Percentiles rank a stretch among this genome's conserved stretches.
Conservation (phyloP, 169 alveolate genomes). For the Plasmodium cynomolgi region DNA sequence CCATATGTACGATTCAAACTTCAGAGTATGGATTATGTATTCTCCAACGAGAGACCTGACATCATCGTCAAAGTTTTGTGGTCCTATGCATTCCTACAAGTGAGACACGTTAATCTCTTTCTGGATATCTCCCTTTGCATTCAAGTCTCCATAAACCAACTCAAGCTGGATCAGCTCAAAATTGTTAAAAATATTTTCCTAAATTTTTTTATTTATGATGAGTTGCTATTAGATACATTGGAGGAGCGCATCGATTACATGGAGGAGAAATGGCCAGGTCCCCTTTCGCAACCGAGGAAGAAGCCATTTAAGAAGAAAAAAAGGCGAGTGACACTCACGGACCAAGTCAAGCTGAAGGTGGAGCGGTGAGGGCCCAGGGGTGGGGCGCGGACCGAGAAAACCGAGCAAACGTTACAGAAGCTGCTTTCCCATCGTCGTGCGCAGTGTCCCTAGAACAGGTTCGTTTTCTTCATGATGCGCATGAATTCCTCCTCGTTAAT, state of each 20-base stretch:
- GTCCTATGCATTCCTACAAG: slow-evolving; percentile 50
- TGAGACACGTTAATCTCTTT: slow-evolving; percentile 36
- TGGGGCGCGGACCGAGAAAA: no score
- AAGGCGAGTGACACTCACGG: slow-evolving; percentile 35
- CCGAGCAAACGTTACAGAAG: not conserved
- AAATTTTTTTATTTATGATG: slow-evolving; percentile 41
- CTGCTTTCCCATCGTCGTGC: not conserved
- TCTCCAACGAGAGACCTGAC: slow-evolving; percentile 25
- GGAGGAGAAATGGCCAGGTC: slow-evolving; percentile 22
- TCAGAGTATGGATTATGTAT: slow-evolving; percentile 38
- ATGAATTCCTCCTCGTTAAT: slow-evolving; percentile 97
- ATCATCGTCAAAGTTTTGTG: slow-evolving; percentile 41
- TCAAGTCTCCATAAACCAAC: slow-evolving; percentile 4
- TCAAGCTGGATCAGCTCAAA: slow-evolving; percentile 22
- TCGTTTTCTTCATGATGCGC: slow-evolving; percentile 98
- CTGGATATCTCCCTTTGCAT: slow-evolving; percentile 41
- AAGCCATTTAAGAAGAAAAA: slow-evolving; percentile 57
- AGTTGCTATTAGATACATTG: slow-evolving; percentile 26
- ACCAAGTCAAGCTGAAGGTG: slow-evolving; percentile 9
- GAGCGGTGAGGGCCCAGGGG: not conserved
- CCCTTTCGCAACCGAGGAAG: slow-evolving; percentile 57
- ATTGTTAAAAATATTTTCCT: slow-evolving; percentile 41
- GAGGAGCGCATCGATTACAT: slow-evolving; percentile 24
- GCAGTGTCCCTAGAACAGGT: slow-evolving; percentile 86
- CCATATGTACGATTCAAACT: slow-evolving; percentile 41